Percentiles rank a stretch among this genome's conserved stretches.
Conservation (phyloP, 441 rosid genomes). For the Brassica balearica region DNA sequence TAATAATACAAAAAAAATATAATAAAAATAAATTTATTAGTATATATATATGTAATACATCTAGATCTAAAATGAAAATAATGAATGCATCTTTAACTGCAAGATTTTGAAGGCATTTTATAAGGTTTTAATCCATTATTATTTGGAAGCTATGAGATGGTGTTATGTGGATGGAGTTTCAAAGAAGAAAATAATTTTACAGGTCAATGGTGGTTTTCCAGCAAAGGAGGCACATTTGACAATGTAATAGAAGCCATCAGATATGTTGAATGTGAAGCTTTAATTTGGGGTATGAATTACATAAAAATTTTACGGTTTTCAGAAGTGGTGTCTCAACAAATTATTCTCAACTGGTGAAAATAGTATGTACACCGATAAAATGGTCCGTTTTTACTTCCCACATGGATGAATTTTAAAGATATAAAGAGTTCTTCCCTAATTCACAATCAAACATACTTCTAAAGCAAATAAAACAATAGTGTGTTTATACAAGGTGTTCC, state of each 20-base stretch:
- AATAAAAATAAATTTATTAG: neutral
- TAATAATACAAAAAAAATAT: too few relatives aligned
- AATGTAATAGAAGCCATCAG: too few relatives aligned
- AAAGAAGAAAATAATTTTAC: neutral
- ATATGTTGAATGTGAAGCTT: neutral
- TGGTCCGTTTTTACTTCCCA: neutral
- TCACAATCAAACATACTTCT: neutral
- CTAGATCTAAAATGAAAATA: neutral
- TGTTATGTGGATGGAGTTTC: neutral
- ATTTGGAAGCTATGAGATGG: neutral
- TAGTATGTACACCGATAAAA: too few relatives aligned
- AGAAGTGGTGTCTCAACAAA: neutral
- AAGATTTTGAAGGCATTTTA: conserved; percentile 1
- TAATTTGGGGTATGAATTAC: neutral
- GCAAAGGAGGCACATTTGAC: neutral
- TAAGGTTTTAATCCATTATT: neutral
- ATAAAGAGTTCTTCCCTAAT: neutral
- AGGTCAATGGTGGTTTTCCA: neutral
- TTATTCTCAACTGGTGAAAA: neutral
- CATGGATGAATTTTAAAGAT: neutral
- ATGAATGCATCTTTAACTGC: neutral
- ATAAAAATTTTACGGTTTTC: neutral
- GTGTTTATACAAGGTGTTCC: too few relatives aligned
- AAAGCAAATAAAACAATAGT: too few relatives aligned
- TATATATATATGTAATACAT: too few relatives aligned